Evolutionary conservation across 768 basidiomycete genomes (phyloP), one percentile per base, ranked within the genome.

Genomic region (Tulasnella sp.): DNA sequence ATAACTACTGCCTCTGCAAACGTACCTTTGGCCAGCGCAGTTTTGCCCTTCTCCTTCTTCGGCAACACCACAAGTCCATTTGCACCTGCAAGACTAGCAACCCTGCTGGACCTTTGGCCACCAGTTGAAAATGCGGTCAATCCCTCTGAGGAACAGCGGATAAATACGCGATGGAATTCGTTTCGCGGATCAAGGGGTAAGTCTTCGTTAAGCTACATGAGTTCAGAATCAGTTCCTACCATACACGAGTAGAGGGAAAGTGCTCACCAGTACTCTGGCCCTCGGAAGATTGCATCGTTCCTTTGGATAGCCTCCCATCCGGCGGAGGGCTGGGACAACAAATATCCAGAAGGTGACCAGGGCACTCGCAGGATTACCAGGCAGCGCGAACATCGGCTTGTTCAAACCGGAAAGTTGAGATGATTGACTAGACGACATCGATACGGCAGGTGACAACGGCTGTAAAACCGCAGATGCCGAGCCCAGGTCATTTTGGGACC

Each of bases 281-380:
- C 78, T 76, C 5, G 88, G 84, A 38, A 87, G 71, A 43, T 83
- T 76, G 58, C 77, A 80, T 38, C 73, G 63, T 19, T 71, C 70
- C 17, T 69, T 68, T 0, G 77, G 77, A 80, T 80, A 90, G 2
- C 88, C 88, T 1, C 84, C 86, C 45, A 92, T 70, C 55, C 70
- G 76, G 60, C 89, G 73, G 47, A 94, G 73, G 8, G 88, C 86
- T 5, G 91, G 91, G 0, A 93, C 68, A 17, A 91, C 89, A 67
- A 92, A 92, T 1, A 92, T 68, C 65, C 88, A 78, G 71, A 92
- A 92, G 5, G 83, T 89, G 11, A 92, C 89, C 19, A 95, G 76
- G 15, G 91, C 91, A 3, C 84, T 84, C 0, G 91, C 91, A 0
- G 91, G 91, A 68, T 94, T 93, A 1, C 91, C 91, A 0, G 91